phyloP scores from a whole-genome alignment of 1,284 basidiomycete species.

The Cutaneotrichosporon curvatum region DNA sequence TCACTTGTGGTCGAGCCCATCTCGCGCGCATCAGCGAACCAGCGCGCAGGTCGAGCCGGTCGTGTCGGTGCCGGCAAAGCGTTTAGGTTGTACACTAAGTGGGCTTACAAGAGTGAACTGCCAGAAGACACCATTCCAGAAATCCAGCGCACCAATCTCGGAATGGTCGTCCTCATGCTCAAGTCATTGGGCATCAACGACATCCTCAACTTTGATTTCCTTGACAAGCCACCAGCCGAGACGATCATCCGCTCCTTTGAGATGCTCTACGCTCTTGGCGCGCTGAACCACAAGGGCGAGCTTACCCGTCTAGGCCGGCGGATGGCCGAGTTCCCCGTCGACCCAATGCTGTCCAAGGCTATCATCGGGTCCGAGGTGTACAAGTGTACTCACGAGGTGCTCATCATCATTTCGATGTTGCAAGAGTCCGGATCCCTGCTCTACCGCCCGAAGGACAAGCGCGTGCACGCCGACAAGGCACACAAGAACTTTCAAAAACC shows the following conservation, averaged over 20 bases:
- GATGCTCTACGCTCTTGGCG: constrained; percentile 88
- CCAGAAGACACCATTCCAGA: constrained; percentile 57
- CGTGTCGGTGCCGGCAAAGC: constrained; percentile 98
- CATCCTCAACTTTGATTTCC: constrained; percentile 57
- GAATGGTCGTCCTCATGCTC: constrained; percentile 54
- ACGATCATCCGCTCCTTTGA: constrained; percentile 95
- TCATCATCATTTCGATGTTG: constrained; percentile 97
- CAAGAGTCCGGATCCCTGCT: constrained; percentile 91
- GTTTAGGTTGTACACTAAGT: constrained; percentile 70
- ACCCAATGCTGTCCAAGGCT: constrained; percentile 93
- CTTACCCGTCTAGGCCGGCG: constrained; percentile 89
- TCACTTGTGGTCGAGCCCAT: constrained; percentile 89
- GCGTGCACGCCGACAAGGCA: constrained; percentile 89
- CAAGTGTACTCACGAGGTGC: constrained; percentile 92
- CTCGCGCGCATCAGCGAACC: constrained; percentile 93
- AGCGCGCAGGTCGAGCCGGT: constrained; percentile 92
- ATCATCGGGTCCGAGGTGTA: constrained; percentile 94
- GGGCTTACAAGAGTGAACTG: constrained; percentile 58
- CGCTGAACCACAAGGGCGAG: constrained; percentile 92
- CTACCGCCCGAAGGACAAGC: constrained; percentile 96
- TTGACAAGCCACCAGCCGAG: constrained; percentile 74
- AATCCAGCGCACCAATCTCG: constrained; percentile 49
- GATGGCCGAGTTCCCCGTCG: constrained; percentile 99
- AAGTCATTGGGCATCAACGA: constrained; percentile 60
- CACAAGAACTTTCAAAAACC: constrained; percentile 90